These are phyloP conservation scores for Coemansia guatemalensis DNA, from an alignment of 192 early-diverging fungal species.

Conservation along the genomic window DNA sequence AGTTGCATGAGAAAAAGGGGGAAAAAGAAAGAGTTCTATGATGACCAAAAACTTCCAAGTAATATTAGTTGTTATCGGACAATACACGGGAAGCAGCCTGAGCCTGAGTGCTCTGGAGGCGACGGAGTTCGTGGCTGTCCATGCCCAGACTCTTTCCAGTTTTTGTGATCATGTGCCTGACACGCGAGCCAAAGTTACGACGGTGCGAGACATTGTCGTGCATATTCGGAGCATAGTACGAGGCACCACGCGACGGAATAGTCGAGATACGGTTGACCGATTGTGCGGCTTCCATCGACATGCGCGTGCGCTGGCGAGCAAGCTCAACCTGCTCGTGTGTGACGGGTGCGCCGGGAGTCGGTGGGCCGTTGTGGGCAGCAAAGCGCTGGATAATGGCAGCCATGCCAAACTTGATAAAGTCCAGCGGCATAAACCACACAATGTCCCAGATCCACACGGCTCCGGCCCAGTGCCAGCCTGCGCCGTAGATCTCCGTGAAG, in stretches of 20 bases:
- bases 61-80: slow-evolving; percentile 19
- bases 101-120: slow-evolving; percentile 73
- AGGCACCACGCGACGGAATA: slow-evolving; percentile 57
- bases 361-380: slow-evolving; percentile 24
- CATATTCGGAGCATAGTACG: slow-evolving; percentile 64
- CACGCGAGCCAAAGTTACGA: slow-evolving; percentile 56
- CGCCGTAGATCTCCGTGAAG: slow-evolving; percentile 69
- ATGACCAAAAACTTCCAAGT: neutral
- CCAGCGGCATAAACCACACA: slow-evolving; percentile 74
- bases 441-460: slow-evolving; percentile 80
- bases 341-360: slow-evolving; percentile 29
- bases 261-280: slow-evolving; percentile 62
- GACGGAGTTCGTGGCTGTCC: slow-evolving; percentile 66
- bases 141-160: slow-evolving; percentile 61
- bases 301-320: slow-evolving; percentile 57
- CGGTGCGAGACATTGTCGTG: slow-evolving; percentile 55
- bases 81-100: slow-evolving; percentile 57
- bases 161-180: slow-evolving; percentile 52
- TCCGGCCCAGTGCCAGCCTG: slow-evolving; percentile 75
- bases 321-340: slow-evolving; percentile 49
- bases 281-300: slow-evolving; percentile 55
- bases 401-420: slow-evolving; percentile 78
- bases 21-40: neutral
- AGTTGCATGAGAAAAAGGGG: neutral
- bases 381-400: slow-evolving; percentile 61